Base-by-base conservation (phyloP, 1,284 basidiomycete species). In the Flammula alnicola region DNA sequence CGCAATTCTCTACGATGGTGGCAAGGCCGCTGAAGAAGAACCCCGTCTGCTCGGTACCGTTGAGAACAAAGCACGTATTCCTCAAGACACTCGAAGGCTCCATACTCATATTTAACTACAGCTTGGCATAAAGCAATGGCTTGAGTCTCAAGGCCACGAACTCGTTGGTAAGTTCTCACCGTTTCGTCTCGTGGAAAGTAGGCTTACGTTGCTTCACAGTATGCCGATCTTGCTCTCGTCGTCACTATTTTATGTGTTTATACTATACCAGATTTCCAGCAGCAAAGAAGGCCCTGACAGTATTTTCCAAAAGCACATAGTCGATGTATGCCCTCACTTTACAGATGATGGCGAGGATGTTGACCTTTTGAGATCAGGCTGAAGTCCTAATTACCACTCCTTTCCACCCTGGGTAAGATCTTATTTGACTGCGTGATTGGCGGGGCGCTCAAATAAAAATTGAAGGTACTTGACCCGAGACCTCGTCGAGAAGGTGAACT, bases 321-420 rank as follows among this genome's bases (percentile, higher is more conserved):
- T 81, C 51, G 93, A 95, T 67, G 89, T 91, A 62, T 52, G 83
- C 20, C 36, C 16, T 40, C 25, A 22, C 19, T 36, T 12, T n/a
- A n/a, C 38, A 22, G 20, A n/a, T n/a, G 44, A 20, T 3, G 25
- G 16, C 12, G n/a, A 36, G 26, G 12, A 8, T 37, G 32, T 36
- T 52, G 19, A 52, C 12, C 3, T 45, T 19, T 39, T 9, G 22
- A 22, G 37, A 35, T 36, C 57, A 81, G 83, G 82, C 84, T 35
- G 87, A 90, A 66, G 78, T 91, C 50, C 68, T 89, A 61, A 92
- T 95, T 70, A 95, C 93, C 12, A 97, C 94, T 0, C 94, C 95
- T 8, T 98, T 94, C 85, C 89, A 93, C 68, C 91, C 91, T 39
- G 93, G 86, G 56, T 72, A 57, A 57, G 63, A 44, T 20, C 25